Base-by-base conservation (phyloP, 2,329 filamentous ascomycete genomes). In the Pseudogymnoascus verrucosus region DNA sequence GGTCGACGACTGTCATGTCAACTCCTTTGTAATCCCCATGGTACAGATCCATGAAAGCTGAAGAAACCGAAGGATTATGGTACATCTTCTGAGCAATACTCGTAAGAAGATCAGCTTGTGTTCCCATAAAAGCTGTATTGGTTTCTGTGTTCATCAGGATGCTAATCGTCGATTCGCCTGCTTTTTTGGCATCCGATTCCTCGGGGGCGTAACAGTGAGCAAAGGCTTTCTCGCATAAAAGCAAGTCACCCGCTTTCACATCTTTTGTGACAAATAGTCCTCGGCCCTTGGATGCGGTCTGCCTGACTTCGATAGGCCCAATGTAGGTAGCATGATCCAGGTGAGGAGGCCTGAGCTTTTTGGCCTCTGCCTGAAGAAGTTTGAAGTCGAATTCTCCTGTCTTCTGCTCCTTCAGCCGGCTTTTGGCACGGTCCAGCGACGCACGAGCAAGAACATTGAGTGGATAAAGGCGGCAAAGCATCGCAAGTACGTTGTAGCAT, bases 201-300 rank as follows among this genome's bases (percentile, higher is more conserved):
- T 68, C 70, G 36, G 65, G 73, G 37, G 65, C 67, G 47, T 73
- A 78, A 67, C 84, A 72, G 68, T 82, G 76, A 0, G 70, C 70
- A 67, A 84, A 83, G 0, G 82, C 82, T 65, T 85, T 86, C 65
- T 85, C 83, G 51, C 81, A 84, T 1, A 85, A 67, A 0, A 86
- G 69, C 2, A 84, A 72, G 3, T 84, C 79, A 0, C 82, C 82
- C 0, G 78, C 76, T 40, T 75, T 74, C 2, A 85, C 79, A 0
- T 72, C 67, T 26, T 73, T 71, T 1, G 77, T 82, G 0, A 79
- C 80, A 67, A 84, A 86, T 0, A 85, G 71, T 0, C 83, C 82
- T 1, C 76, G 75, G 1, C 81, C 82, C 16, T 76, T 74, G 10
- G 71, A 76, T 1, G 70, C 68, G 0, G 78, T 78, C 6, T 69